Percentiles rank a stretch among this genome's conserved stretches.
Evolutionary conservation across 2,329 filamentous ascomycete species (phyloP).

Genomic region (Domatiomyces globalis): DNA sequence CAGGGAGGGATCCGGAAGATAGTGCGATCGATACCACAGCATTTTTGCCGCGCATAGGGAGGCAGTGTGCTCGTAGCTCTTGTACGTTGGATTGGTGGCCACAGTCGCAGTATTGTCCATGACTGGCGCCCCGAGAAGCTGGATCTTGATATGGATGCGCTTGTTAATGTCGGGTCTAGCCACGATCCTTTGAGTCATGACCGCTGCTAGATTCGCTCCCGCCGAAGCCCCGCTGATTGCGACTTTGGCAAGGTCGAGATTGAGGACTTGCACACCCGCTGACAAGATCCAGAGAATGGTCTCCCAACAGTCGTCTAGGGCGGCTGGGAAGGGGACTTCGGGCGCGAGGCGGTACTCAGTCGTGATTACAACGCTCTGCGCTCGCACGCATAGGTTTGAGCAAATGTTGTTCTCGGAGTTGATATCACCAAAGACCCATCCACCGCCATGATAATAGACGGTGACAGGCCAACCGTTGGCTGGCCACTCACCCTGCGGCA

Average conservation of each 20-base stretch:
- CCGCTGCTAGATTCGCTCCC: slow-evolving; percentile 39
- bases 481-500: slow-evolving; percentile 31
- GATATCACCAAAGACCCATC: slow-evolving; percentile 45
- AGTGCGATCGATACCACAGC: slow-evolving; percentile 47
- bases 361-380: slow-evolving; percentile 39
- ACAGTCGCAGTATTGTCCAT: slow-evolving; percentile 42
- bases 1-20: slow-evolving; percentile 36
- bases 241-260: slow-evolving; percentile 30
- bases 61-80: slow-evolving; percentile 37
- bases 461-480: slow-evolving; percentile 40
- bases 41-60: slow-evolving; percentile 44
- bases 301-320: slow-evolving; percentile 45
- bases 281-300: slow-evolving; percentile 34
- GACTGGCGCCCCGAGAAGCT: slow-evolving; percentile 45
- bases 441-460: slow-evolving; percentile 45
- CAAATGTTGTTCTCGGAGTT: slow-evolving; percentile 45
- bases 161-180: slow-evolving; percentile 15
- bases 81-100: slow-evolving; percentile 35
- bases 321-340: slow-evolving; percentile 42
- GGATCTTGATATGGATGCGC: slow-evolving; percentile 16
- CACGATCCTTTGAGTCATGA: slow-evolving; percentile 39
- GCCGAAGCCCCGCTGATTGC: slow-evolving; percentile 40
- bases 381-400: slow-evolving; percentile 39
- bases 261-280: slow-evolving; percentile 19
- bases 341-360: slow-evolving; percentile 45